A percentile compares a stretch with the other conserved stretches of the same genome.
phyloP scores from a whole-genome alignment of 106 monocot genomes.

The Narthecium ossifragum region DNA sequence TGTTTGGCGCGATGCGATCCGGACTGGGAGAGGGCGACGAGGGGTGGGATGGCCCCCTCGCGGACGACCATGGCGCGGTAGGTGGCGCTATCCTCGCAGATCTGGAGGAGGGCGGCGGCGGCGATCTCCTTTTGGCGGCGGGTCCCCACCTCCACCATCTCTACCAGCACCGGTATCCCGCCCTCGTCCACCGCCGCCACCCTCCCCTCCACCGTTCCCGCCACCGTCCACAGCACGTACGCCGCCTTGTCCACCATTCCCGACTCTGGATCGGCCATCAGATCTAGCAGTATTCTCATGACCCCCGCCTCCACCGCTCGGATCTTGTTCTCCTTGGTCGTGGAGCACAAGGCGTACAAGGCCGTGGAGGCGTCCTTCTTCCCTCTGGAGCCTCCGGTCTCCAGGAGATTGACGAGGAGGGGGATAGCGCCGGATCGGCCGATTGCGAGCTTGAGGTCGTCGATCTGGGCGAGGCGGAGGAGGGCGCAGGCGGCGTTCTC shows the following conservation, averaged over 20 bases:
- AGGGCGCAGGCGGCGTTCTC: constrained; percentile 88
- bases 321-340: constrained; percentile 56
- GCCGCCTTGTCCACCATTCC: constrained; percentile 86
- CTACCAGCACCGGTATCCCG: constrained; percentile 71
- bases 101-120: constrained; percentile 31
- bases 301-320: constrained; percentile 61
- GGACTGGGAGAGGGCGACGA: constrained; percentile 56
- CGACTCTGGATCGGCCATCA: constrained; percentile 71
- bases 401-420: constrained; percentile 49
- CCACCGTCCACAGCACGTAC: constrained; percentile 37
- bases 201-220: constrained; percentile 30
- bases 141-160: constrained; percentile 55
- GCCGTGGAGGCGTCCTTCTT: constrained; percentile 89
- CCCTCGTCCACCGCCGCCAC: constrained; percentile 55
- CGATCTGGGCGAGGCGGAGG: constrained; percentile 57
- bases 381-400: constrained; percentile 46
- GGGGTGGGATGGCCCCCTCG: constrained; percentile 59
- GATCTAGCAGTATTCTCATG: constrained; percentile 55
- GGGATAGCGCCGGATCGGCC: constrained; percentile 75
- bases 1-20: constrained; percentile 25
- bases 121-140: constrained; percentile 54
- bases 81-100: constrained; percentile 36
- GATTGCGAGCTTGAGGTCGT: constrained; percentile 44
- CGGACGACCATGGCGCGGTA: constrained; percentile 33
- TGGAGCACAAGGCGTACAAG: constrained; percentile 52